Conservation (phyloP, 1,284 basidiomycete species). For the Fomitopsis pinicola region DNA sequence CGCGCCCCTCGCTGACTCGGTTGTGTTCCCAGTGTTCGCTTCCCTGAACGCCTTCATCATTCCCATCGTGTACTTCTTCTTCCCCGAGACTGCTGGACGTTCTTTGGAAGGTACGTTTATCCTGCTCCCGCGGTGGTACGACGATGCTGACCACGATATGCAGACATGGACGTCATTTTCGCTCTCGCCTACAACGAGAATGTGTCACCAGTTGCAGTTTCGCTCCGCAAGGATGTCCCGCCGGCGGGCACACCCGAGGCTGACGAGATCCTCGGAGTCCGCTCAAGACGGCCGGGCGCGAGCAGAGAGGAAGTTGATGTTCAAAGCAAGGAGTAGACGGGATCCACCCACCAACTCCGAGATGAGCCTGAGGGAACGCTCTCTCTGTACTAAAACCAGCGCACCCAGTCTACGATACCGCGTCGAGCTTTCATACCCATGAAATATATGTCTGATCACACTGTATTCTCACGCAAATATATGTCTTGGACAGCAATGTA, state of each 20-base stretch:
- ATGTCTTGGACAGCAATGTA: neutral
- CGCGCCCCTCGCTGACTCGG: neutral
- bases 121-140: neutral
- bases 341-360: neutral
- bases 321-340: constrained; percentile 8
- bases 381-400: neutral
- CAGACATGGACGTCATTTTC: constrained; percentile 64
- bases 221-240: constrained; percentile 52
- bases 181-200: constrained; percentile 54
- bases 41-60: constrained; percentile 56
- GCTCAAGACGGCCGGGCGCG: constrained; percentile 1
- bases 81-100: constrained; percentile 65
- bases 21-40: constrained; percentile 47
- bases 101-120: constrained; percentile 49
- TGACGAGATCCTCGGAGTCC: constrained; percentile 44
- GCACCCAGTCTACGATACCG: neutral
- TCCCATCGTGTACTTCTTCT: constrained; percentile 59
- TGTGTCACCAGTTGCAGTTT: constrained; percentile 52
- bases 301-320: constrained; percentile 7
- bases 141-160: neutral
- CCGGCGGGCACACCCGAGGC: constrained; percentile 50
- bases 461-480: neutral
- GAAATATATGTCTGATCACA: neutral
- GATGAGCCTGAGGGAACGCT: neutral
- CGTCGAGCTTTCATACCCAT: neutral